Percentiles rank a stretch among this genome's conserved stretches.
Conservation (phyloP, 139 green algal species). For the Ulvella scutata region DNA sequence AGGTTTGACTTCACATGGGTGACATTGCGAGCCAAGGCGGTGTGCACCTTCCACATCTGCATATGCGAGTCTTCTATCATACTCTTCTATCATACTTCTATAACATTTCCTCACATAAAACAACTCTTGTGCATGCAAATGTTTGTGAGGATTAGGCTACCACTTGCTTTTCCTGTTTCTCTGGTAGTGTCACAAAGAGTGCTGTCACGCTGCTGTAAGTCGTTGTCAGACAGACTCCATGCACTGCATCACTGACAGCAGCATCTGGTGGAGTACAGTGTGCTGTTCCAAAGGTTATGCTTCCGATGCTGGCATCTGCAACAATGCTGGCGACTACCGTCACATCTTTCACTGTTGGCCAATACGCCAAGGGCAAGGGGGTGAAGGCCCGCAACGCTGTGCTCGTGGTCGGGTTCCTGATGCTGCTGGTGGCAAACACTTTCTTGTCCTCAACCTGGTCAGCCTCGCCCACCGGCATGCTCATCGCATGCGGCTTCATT, state of each 20-base stretch:
- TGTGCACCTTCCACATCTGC: slow-evolving; percentile 5
- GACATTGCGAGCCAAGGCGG: slow-evolving; percentile 44
- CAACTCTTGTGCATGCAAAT: too few species aligned
- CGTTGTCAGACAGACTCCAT: too few species aligned
- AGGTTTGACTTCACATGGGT: slow-evolving; percentile 72
- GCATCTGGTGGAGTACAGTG: neutral
- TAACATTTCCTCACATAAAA: too few species aligned
- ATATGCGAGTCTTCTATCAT: too few species aligned
- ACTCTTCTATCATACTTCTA: too few species aligned
- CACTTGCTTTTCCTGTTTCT: too few species aligned
- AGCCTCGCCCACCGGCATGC: slow-evolving; percentile 40
- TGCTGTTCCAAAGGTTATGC: slow-evolving; percentile 40
- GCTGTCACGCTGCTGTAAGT: too few species aligned
- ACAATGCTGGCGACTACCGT: slow-evolving; percentile 50
- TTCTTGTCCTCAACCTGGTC: slow-evolving; percentile 21
- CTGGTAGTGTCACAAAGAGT: too few species aligned
- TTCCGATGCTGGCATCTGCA: slow-evolving; percentile 46
- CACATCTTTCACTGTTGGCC: slow-evolving; percentile 28
- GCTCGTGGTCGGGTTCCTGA: slow-evolving; percentile 39
- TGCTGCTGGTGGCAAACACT: slow-evolving; percentile 45
- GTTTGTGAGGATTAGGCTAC: too few species aligned
- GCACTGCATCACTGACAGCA: too few species aligned
- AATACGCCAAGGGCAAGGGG: slow-evolving; percentile 34
- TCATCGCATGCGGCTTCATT: slow-evolving; percentile 36
- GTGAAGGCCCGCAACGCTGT: slow-evolving; percentile 40